phyloP scores from a whole-genome alignment of 148 eudicot genomes.

The Silene latifolia region DNA sequence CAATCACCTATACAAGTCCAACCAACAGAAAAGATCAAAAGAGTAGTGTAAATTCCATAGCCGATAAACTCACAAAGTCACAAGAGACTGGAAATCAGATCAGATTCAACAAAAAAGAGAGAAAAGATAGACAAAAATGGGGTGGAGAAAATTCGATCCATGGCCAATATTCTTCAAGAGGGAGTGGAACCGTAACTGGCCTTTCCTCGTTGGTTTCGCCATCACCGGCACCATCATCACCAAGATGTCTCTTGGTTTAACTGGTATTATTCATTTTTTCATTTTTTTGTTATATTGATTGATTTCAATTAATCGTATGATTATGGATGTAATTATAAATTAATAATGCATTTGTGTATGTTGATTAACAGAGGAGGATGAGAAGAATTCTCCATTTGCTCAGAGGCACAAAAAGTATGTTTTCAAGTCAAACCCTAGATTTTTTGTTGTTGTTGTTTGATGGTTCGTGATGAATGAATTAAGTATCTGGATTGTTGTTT shows the following conservation, averaged over 20 bases:
- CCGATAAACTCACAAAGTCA: too few species aligned
- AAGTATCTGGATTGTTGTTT: not conserved
- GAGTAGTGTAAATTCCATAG: too few species aligned
- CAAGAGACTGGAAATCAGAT: too few species aligned
- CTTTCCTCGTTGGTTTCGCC: constrained; percentile 11
- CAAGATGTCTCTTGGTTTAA: constrained; percentile 24
- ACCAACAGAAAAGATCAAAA: too few species aligned
- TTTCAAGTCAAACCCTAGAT: constrained; percentile 25
- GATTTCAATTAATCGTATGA: too few species aligned
- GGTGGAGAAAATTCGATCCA: constrained; percentile 64
- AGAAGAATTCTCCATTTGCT: constrained; percentile 67
- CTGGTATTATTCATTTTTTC: constrained; percentile 7
- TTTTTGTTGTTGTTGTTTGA: not conserved
- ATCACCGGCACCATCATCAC: constrained; percentile 29
- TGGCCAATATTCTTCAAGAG: constrained; percentile 70
- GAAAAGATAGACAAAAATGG: constrained; percentile 15
- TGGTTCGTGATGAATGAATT: not conserved
- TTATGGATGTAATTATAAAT: too few species aligned
- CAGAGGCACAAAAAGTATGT: constrained; percentile 65
- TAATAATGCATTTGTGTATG: not conserved
- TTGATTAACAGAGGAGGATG: constrained; percentile 66
- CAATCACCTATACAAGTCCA: too few species aligned
- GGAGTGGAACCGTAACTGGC: constrained; percentile 66
- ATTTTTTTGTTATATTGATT: not conserved
- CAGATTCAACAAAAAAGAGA: too few species aligned